Percentiles rank a stretch among this genome's conserved stretches.
Conservation (phyloP, 495 filamentous ascomycete species). For the Xanthoparmelia taractica region DNA sequence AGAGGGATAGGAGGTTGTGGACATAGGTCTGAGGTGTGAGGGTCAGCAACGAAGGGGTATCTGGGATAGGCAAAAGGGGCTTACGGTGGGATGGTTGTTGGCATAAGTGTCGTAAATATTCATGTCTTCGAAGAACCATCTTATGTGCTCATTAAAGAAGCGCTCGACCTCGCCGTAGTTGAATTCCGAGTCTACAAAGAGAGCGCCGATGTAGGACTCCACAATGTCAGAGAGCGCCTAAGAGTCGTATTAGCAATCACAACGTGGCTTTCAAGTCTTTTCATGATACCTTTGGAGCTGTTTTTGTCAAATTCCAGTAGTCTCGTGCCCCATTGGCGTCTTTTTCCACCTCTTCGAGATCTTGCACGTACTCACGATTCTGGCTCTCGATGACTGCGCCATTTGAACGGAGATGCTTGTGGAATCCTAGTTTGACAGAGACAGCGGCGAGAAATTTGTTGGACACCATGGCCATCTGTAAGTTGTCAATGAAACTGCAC, state of each 20-base stretch:
- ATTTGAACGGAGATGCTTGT: conserved; percentile 62
- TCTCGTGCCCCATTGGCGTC: conserved; percentile 53
- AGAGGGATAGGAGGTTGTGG: conserved; percentile 40
- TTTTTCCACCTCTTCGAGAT: conserved; percentile 49
- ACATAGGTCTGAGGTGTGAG: conserved; percentile 42
- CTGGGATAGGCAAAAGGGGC: conserved; percentile 6
- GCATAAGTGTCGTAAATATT: conserved; percentile 80
- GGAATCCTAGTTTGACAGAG: conserved; percentile 66
- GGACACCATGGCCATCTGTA: conserved; percentile 90
- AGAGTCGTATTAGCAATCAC: neutral
- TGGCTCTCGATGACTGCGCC: conserved; percentile 50
- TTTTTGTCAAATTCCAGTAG: conserved; percentile 65
- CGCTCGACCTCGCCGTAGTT: conserved; percentile 61
- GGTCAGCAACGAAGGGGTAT: conserved; percentile 2
- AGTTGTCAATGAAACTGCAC: conserved; percentile 12
- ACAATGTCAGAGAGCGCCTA: conserved; percentile 80
- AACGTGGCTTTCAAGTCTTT: neutral
- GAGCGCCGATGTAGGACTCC: conserved; percentile 81
- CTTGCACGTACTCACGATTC: conserved; percentile 61
- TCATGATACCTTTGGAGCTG: conserved; percentile 60
- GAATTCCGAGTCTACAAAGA: conserved; percentile 88
- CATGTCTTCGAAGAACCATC: conserved; percentile 82
- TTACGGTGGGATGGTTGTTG: conserved; percentile 71
- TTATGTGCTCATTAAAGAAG: conserved; percentile 69
- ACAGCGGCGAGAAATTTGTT: conserved; percentile 89